phyloP scores from a whole-genome alignment of 116 monocot genomes.

The Zostera marina region DNA sequence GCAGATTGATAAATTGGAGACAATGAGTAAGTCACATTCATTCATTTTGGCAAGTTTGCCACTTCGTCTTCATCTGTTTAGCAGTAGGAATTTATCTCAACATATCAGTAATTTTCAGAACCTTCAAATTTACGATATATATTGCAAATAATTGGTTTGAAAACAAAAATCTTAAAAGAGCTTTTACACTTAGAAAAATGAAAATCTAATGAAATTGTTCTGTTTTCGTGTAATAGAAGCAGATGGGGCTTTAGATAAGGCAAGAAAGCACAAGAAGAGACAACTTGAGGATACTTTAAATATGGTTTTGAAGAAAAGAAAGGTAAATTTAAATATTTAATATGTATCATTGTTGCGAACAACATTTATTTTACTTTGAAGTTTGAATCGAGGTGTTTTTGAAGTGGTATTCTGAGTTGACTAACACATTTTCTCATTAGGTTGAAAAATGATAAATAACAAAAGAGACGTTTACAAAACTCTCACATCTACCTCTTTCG shows the following conservation, averaged over 20 bases:
- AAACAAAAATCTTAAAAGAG: neutral
- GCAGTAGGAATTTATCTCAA: neutral
- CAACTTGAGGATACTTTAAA: conserved; percentile 97
- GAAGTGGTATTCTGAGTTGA: no score
- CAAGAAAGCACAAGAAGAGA: conserved; percentile 96
- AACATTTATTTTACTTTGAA: neutral
- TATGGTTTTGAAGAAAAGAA: conserved; percentile 80
- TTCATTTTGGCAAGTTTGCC: neutral
- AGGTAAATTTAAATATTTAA: conserved; percentile 23
- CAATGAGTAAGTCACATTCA: conserved; percentile 62
- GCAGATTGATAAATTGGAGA: conserved; percentile 90
- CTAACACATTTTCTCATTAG: no score
- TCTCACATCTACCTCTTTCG: no score
- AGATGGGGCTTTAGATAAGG: conserved; percentile 67
- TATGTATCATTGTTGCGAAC: neutral
- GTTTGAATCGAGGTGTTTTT: no score
- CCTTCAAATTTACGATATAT: no score
- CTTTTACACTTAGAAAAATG: neutral
- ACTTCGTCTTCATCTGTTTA: neutral
- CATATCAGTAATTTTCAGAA: neutral
- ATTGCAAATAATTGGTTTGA: neutral
- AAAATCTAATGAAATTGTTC: neutral
- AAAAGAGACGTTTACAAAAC: no score
- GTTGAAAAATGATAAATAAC: no score
- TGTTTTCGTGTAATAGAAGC: conserved; percentile 5